Base-by-base conservation (phyloP, 805 yeast species). In the Saturnispora saitoi region DNA sequence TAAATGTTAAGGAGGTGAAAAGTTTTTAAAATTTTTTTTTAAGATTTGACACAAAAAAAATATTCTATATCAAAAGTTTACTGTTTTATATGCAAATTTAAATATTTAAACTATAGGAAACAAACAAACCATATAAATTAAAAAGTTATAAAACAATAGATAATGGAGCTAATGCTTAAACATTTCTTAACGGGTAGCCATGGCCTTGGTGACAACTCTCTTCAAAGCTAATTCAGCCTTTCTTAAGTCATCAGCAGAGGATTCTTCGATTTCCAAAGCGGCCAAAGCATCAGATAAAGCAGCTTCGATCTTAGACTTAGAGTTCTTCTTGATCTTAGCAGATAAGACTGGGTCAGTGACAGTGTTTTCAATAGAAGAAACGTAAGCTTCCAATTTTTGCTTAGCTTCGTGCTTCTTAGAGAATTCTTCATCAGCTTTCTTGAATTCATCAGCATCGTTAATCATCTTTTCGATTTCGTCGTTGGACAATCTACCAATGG, bases 131-230 rank as follows among this genome's bases (percentile, higher is more conserved):
- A 48, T 43, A 38, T 40, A 43, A 37, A 44, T 48, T 37, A 26
- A 48, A 26, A 24, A 43, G 28, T 32, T 36, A 42, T 30, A 29
- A 43, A 43, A 32, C 41, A 22, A 20, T 22, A 37, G 41, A 11
- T 37, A 37, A 37, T 37, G 11, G 26, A 37, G 12, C 41, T 37
- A 22, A 17, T 24, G 34, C 14, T 17, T 32, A 17, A 39, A 32
- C 19, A 20, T 17, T 12, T 54, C 75, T 82, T 84, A 86, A 81
- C 96, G 96, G 73, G 96, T 80, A 65, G 96, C 86, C 89, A 90
- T 86, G 73, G 97, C 97, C 81, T 89, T 91, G 81, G 96, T 91
- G 72, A 91, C 97, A 69, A 91, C 96, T 77, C 99, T 87, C 89
- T 93, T 93, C 73, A 93, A 86, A 73, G 89, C 83, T 72, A 93